These are phyloP conservation scores for Hygrophorus pudorinus DNA, from an alignment of 768 basidiomycete genomes.

Conservation along the genomic window DNA sequence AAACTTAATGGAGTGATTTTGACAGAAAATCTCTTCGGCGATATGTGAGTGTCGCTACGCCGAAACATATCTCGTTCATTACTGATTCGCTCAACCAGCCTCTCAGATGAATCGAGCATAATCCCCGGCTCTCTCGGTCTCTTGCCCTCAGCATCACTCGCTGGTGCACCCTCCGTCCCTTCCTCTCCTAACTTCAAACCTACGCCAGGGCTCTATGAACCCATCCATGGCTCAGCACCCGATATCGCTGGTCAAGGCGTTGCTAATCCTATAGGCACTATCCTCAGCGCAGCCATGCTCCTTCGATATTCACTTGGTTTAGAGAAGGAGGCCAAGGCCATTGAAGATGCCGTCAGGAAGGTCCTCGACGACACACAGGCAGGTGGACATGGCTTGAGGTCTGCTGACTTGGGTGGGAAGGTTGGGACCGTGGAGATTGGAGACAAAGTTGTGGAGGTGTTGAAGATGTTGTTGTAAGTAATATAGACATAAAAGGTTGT, in stretches of 20 bases:
- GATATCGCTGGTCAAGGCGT: slow-evolving; percentile 90
- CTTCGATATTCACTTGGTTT: slow-evolving; percentile 90
- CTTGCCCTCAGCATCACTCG: slow-evolving; percentile 91
- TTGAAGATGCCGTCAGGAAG: slow-evolving; percentile 86
- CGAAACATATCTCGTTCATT: neutral
- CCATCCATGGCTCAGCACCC: slow-evolving; percentile 91
- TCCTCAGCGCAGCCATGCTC: slow-evolving; percentile 89
- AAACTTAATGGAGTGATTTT: slow-evolving; percentile 93
- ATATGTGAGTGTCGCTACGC: slow-evolving; percentile 60
- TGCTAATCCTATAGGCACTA: slow-evolving; percentile 92
- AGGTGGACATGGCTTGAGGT: slow-evolving; percentile 74
- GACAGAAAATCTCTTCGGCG: slow-evolving; percentile 94
- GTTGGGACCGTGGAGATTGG: slow-evolving; percentile 73
- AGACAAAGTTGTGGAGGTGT: slow-evolving; percentile 66
- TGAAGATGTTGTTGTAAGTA: slow-evolving; percentile 34
- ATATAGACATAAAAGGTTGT: neutral
- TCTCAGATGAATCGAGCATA: slow-evolving; percentile 94
- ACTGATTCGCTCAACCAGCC: slow-evolving; percentile 32
- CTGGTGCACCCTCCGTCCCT: slow-evolving; percentile 66
- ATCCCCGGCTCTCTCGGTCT: slow-evolving; percentile 97
- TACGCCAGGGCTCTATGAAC: slow-evolving; percentile 88
- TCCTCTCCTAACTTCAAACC: slow-evolving; percentile 55
- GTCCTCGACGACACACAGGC: slow-evolving; percentile 61
- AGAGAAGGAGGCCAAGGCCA: slow-evolving; percentile 71
- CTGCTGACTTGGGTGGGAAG: slow-evolving; percentile 80